Conservation (phyloP, 202 grass and related monocot genomes). For the Setaria italica region DNA sequence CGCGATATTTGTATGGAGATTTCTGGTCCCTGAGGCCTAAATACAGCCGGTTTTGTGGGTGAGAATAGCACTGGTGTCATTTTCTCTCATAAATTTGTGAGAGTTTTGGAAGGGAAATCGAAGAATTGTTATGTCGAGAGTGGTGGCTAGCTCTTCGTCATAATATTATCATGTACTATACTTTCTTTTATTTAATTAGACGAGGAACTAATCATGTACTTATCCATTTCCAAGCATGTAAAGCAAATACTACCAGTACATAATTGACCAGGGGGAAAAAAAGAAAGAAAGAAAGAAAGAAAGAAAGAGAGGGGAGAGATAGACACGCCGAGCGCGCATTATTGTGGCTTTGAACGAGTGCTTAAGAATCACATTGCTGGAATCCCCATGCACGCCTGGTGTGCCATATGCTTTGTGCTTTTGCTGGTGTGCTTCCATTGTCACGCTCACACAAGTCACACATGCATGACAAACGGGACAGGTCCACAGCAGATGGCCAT, state of each 20-base stretch:
- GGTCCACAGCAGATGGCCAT: slow-evolving; percentile 27
- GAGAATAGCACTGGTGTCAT: not conserved
- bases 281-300: not conserved
- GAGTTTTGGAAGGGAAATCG: not conserved
- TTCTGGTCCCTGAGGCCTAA: slow-evolving; percentile 41
- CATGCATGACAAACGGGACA: slow-evolving; percentile 36
- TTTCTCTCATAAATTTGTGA: not conserved
- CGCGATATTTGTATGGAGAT: slow-evolving; percentile 38
- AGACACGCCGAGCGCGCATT: not conserved
- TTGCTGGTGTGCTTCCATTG: slow-evolving; percentile 39
- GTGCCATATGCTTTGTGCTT: slow-evolving; percentile 31
- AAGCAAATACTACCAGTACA: not conserved
- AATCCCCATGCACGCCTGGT: slow-evolving; percentile 17
- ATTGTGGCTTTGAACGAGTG: slow-evolving; percentile 31
- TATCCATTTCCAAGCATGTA: not conserved
- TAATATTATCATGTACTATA: not conserved
- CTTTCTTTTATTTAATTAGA: not conserved
- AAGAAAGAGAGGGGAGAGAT: not conserved
- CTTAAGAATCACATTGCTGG: slow-evolving; percentile 27
- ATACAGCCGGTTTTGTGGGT: slow-evolving; percentile 21
- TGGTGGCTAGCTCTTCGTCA: not conserved
- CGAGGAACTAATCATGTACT: not conserved
- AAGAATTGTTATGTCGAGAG: not conserved
- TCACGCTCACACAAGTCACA: slow-evolving; percentile 14
- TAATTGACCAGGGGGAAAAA: not conserved